A percentile compares a stretch with the other conserved stretches of the same genome.
These are phyloP conservation scores for Bryoerythrophyllum caledonicum DNA, from an alignment of 225 moss, liverwort and hornwort species.

Conservation along the genomic window DNA sequence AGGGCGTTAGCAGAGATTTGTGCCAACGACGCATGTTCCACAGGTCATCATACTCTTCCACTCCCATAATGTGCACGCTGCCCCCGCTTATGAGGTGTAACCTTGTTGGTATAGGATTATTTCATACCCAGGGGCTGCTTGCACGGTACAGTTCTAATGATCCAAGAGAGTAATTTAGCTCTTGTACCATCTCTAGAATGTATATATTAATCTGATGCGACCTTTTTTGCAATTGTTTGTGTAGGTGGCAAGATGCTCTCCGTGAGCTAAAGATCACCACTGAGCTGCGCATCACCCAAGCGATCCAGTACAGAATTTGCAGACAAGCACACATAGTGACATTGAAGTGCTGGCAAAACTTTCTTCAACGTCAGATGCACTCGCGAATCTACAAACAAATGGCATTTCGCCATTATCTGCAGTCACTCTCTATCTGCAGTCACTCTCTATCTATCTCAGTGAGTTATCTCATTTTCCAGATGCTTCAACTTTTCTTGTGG, in stretches of 20 bases:
- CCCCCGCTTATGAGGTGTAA: no score
- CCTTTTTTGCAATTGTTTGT: background rate
- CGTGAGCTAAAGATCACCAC: conserved; percentile 51
- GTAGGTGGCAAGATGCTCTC: conserved; percentile 72
- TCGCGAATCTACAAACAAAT: conserved; percentile 79
- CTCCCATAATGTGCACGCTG: background rate
- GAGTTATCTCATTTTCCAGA: no score
- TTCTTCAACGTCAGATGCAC: conserved; percentile 75
- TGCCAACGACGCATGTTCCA: conserved; percentile 62
- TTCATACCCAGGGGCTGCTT: no score
- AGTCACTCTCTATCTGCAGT: conserved; percentile 56
- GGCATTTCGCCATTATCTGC: conserved; percentile 95
- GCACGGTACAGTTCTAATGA: no score
- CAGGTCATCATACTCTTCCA: conserved; percentile 49
- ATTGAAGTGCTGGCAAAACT: conserved; percentile 70
- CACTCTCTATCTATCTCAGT: no score
- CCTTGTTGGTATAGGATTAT: no score
- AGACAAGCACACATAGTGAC: conserved; percentile 64
- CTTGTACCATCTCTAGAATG: no score
- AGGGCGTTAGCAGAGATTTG: conserved; percentile 53
- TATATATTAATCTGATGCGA: background rate
- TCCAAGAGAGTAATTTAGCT: no score
- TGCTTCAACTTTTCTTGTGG: no score
- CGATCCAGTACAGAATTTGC: conserved; percentile 53
- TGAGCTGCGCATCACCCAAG: conserved; percentile 58